Evolutionary conservation across 176 grass and related monocot species (phyloP).

Genomic region (Calamus simplicifolius): DNA sequence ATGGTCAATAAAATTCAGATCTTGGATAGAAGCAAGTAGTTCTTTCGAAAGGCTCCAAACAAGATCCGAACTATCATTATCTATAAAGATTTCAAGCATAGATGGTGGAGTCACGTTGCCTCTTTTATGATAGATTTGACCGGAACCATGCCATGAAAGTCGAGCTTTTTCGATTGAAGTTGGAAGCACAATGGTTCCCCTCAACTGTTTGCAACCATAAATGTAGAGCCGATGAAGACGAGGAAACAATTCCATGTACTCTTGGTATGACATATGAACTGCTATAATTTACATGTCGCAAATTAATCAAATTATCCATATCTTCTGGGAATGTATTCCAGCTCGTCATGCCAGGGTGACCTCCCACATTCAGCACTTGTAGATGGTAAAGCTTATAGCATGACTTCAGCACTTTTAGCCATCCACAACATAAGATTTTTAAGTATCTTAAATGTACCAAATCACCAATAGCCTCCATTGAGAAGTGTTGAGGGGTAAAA

Average conservation of each 20-base stretch:
- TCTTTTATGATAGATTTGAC: not conserved
- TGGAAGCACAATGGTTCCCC: not conserved
- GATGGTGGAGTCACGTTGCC: not conserved
- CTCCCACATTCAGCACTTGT: not conserved
- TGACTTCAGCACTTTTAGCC: constrained; percentile 1
- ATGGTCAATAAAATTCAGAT: not conserved
- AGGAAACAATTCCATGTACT: constrained; percentile 11
- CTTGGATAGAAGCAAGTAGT: not conserved
- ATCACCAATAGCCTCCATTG: too few species aligned
- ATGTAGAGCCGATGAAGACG: not conserved
- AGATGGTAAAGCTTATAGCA: too few species aligned
- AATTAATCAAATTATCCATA: constrained; percentile 24
- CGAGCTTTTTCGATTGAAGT: not conserved
- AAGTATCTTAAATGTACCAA: constrained; percentile 32
- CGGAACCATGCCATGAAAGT: not conserved
- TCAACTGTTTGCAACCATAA: not conserved
- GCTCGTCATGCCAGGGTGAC: too few species aligned
- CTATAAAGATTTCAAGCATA: not conserved
- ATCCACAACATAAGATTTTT: not conserved
- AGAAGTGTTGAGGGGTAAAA: too few species aligned
- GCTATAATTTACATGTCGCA: constrained; percentile 17
- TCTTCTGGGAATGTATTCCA: not conserved
- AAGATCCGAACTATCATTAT: not conserved
- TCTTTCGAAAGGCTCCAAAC: not conserved
- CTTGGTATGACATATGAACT: not conserved